Evolutionary conservation across 306 rosid genomes (phyloP), one percentile per base, ranked within the genome.

Genomic region (Vigna unguiculata): DNA sequence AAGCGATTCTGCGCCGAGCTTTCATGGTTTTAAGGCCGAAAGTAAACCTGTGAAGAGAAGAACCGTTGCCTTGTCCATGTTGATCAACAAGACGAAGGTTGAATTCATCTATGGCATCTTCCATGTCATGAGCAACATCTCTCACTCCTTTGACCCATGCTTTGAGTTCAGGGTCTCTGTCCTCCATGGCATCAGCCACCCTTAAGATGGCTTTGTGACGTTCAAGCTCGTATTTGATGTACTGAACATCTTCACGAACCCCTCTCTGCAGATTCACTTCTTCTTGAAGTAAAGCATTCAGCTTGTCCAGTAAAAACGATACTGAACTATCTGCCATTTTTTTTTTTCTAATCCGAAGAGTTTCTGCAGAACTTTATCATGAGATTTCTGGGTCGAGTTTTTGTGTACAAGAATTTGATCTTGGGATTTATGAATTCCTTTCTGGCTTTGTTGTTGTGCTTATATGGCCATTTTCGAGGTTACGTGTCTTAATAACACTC

Each of bases 301-400:
- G 71, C 68, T 85, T 88, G 57, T 83, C 82, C 48, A 88, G 58
- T 21, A 86, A 59, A 62, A 79, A 85, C 2, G 59, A n/a, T 13
- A 90, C 84, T 14, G 85, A 69, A 83, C 84, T 85, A 76, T 90
- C 96, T 58, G 88, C 88, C 96, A 90, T 86, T 22, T 60, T 48
- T 86, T 22, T 60, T 48, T 45, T 24, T 57, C 46, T 22, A 53
- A 60, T 15, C 8, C 9, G 21, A 71, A 70, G 30, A 4, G 4
- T 46, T 46, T 24, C 46, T 46, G 43, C 30, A 67, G 63, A 43
- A 55, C 0, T 38, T 53, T 67, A 7, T 52, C 49, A 45, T 72
- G 9, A 49, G 54, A 17, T 72, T 61, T 34, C 28, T 73, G 20
- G 1, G 38, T 25, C 1, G 22, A 43, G 11, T 8, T 34, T 9